Evolutionary conservation across 1,284 basidiomycete species (phyloP), one percentile per base, ranked within the genome.

Genomic region (Coniferiporia weirii): DNA sequence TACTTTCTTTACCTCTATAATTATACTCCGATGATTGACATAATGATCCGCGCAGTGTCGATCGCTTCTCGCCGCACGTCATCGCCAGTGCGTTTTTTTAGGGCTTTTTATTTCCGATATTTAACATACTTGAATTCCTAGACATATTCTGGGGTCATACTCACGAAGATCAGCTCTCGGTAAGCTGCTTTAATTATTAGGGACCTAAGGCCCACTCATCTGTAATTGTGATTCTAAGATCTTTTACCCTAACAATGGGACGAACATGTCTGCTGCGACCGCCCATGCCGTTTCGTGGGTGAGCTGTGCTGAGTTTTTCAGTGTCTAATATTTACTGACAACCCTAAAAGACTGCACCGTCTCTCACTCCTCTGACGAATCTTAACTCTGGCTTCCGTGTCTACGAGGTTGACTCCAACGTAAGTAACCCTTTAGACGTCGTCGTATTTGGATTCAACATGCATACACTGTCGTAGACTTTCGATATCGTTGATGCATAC

Each of bases 101-200:
- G 8, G 46, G 13, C 46, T n/a, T 40, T 40, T 40, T 40, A 3
- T 40, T 40, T 12, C 15, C 15, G 2, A 12, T n/a, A 15, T 22
- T 58, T 15, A 22, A 32, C 35, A 44, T 8, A 47, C 13, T 27
- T 55, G 1, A 7, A 35, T 8, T 5, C 17, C 10, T 45, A 87
- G 85, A 80, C 63, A 83, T 91, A 48, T 91, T 92, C 75, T 91
- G 80, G 66, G 90, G 90, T 1, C 91, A 93, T 68, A 87, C 87
- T 0, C 90, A 93, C 63, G 89, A 93, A 69, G 91, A 93, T 68
- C 80, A 90, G 70, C 69, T 89, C 57, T 84, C 82, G n/a, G 85
- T 85, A 62, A 51, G 80, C 71, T 44, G 13, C 20, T 17, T 35
- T 40, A 19, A 35, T 32, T 27, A 49, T 43, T 36, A 13, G 34